Evolutionary conservation across 345 rosid species (phyloP).

Genomic region (Eutrema japonicum): DNA sequence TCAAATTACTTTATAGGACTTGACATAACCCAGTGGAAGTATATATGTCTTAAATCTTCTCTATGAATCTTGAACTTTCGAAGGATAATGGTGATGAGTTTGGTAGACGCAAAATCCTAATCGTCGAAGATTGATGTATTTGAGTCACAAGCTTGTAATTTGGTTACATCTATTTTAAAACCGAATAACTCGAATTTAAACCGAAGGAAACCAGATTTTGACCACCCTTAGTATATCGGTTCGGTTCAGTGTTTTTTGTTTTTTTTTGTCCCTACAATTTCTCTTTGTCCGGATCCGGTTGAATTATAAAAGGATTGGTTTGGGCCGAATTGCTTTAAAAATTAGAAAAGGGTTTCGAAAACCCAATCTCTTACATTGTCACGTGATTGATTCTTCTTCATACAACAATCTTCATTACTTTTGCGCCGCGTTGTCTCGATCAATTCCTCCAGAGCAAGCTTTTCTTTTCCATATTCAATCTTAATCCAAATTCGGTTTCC

Average conservation of each 20-base stretch:
- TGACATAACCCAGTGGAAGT: no score
- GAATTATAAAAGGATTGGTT: background rate
- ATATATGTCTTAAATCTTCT: no score
- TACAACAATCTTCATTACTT: background rate
- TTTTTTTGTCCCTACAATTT: no score
- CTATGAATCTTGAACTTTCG: no score
- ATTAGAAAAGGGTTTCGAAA: conserved; percentile 14
- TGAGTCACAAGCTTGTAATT: no score
- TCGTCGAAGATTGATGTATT: no score
- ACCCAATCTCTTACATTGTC: background rate
- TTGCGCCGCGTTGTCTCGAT: conserved; percentile 36
- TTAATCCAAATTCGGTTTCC: background rate
- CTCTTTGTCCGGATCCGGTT: background rate
- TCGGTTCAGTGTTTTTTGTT: background rate
- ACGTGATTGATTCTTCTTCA: conserved; percentile 1
- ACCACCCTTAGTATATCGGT: background rate
- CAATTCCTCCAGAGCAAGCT: background rate
- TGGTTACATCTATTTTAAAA: no score
- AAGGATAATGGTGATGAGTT: no score
- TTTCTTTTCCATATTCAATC: background rate
- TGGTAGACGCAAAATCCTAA: no score
- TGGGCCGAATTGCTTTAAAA: conserved; percentile 9
- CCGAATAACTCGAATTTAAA: background rate
- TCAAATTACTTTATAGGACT: no score
- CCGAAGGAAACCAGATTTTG: background rate